phyloP scores from a whole-genome alignment of 805 yeast species.

The Lipomyces anomalus region DNA sequence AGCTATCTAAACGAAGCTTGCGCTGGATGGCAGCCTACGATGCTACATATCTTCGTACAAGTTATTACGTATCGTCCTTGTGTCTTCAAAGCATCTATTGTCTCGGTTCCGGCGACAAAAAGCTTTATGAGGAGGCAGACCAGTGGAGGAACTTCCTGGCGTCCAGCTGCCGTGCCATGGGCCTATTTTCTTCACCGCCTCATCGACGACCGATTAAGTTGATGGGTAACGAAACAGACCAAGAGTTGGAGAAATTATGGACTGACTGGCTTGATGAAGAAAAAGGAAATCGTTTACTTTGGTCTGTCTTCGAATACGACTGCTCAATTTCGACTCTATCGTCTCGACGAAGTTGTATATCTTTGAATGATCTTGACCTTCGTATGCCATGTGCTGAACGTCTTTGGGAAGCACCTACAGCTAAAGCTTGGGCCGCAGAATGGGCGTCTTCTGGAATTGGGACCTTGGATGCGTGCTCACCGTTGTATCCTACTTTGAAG shows the following conservation, averaged over 20 bases:
- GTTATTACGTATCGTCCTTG: slow-evolving; percentile 20
- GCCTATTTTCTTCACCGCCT: slow-evolving; percentile 18
- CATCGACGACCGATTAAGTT: too few relatives aligned
- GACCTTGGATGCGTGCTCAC: slow-evolving; percentile 12
- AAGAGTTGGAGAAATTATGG: slow-evolving; percentile 17
- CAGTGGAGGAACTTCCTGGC: slow-evolving; percentile 20
- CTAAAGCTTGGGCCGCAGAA: slow-evolving; percentile 14
- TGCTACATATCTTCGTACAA: slow-evolving; percentile 18
- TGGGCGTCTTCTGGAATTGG: background rate
- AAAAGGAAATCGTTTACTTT: slow-evolving; percentile 19
- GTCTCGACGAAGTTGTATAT: slow-evolving; percentile 22
- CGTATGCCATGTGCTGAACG: slow-evolving; percentile 25
- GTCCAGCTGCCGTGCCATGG: slow-evolving; percentile 22
- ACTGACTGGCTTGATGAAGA: slow-evolving; percentile 23
- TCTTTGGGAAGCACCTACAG: slow-evolving; percentile 22
- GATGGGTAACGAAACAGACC: slow-evolving; percentile 15
- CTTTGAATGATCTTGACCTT: slow-evolving; percentile 23
- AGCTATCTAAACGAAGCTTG: slow-evolving; percentile 20
- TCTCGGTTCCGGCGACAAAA: slow-evolving; percentile 24
- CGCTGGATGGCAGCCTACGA: slow-evolving; percentile 20
- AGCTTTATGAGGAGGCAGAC: slow-evolving; percentile 25
- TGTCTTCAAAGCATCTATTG: slow-evolving; percentile 24
- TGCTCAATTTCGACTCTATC: slow-evolving; percentile 23
- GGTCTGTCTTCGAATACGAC: slow-evolving; percentile 26
- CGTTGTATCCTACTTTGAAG: slow-evolving; percentile 7